Conservation (phyloP, 257 asterid genomes). For the Forsythia suspensa region DNA sequence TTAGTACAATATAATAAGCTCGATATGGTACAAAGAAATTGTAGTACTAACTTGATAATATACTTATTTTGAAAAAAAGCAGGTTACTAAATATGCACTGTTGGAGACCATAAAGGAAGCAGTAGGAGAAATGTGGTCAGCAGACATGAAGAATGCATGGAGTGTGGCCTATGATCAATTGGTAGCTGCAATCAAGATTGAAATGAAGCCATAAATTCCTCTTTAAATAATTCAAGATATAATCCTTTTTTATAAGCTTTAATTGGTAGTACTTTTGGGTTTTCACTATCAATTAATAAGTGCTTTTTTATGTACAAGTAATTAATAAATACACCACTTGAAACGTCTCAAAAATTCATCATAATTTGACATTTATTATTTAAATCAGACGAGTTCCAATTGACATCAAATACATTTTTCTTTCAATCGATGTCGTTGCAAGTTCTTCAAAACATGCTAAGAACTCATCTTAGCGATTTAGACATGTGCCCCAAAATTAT, state of each 20-base stretch:
- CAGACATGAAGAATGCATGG: constrained; percentile 84
- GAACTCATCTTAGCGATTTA: too few species aligned
- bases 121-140: constrained; percentile 72
- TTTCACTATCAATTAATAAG: too few species aligned
- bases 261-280: neutral
- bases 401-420: too few species aligned
- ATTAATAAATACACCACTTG: too few species aligned
- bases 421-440: too few species aligned
- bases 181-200: constrained; percentile 75
- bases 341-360: too few species aligned
- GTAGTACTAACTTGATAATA: too few species aligned
- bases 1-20: neutral
- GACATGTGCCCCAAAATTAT: too few species aligned
- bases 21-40: neutral
- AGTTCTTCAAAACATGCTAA: too few species aligned
- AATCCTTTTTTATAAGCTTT: too few species aligned
- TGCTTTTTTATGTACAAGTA: neutral
- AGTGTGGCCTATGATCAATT: constrained; percentile 65
- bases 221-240: neutral
- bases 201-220: constrained; percentile 54
- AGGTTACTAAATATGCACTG: constrained; percentile 78
- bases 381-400: too few species aligned
- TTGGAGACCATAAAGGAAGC: constrained; percentile 85
- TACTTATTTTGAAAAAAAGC: neutral
- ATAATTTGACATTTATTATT: too few species aligned